Conservation (phyloP, 495 filamentous ascomycete species). For the Penicillium chermesinum region DNA sequence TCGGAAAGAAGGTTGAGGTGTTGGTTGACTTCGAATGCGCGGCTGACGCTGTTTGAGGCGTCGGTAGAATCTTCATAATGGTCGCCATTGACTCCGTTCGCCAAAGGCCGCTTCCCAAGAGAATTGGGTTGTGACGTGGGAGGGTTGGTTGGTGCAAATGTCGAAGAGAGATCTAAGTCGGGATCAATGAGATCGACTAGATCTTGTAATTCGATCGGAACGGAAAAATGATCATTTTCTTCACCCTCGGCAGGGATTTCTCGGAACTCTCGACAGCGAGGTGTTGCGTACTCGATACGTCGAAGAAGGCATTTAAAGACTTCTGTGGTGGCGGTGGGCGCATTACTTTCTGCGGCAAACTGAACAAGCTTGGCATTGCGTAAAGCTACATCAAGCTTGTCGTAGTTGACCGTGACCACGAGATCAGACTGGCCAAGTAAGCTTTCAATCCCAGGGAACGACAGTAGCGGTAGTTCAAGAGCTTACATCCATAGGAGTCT, state of each 20-base stretch:
- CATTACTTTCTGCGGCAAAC: slow-evolving; percentile 54
- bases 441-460: neutral
- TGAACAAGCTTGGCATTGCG: slow-evolving; percentile 71
- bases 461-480: too few relatives aligned
- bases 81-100: slow-evolving; percentile 38
- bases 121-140: slow-evolving; percentile 19
- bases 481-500: slow-evolving; percentile 39
- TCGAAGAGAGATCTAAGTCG: slow-evolving; percentile 33
- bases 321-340: slow-evolving; percentile 50
- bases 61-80: slow-evolving; percentile 12
- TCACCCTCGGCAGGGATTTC: slow-evolving; percentile 52
- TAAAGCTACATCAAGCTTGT: slow-evolving; percentile 74
- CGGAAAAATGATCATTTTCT: slow-evolving; percentile 40
- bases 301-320: slow-evolving; percentile 72
- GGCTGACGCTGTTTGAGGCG: slow-evolving; percentile 10
- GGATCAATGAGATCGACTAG: slow-evolving; percentile 38
- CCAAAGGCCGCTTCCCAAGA: slow-evolving; percentile 34
- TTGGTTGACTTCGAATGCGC: slow-evolving; percentile 55
- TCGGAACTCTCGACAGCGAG: slow-evolving; percentile 59
- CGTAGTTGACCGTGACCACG: slow-evolving; percentile 76
- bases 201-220: slow-evolving; percentile 31
- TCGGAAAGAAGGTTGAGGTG: slow-evolving; percentile 74
- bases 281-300: slow-evolving; percentile 60
- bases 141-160: slow-evolving; percentile 32
- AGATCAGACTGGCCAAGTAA: slow-evolving; percentile 46